Percentiles rank a stretch among this genome's conserved stretches.
phyloP scores from a whole-genome alignment of 2,329 filamentous ascomycete species.

The Cephalotrichum gorgonifer region DNA sequence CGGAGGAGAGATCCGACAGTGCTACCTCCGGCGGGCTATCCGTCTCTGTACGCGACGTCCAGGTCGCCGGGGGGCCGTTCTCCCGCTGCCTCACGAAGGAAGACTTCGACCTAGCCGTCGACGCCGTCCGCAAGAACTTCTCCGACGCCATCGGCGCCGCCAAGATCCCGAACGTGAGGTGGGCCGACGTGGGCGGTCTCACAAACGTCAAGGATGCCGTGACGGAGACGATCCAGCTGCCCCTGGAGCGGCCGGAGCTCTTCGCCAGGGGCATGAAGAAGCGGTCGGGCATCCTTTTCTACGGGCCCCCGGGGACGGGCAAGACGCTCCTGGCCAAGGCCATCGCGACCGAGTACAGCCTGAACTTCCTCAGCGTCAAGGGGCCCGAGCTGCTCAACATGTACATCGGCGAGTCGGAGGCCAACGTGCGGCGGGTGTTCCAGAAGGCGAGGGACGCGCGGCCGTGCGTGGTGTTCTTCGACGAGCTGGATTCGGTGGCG shows the following conservation, averaged over 20 bases:
- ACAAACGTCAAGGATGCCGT: conserved; percentile 95
- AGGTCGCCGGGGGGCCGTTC: conserved; percentile 73
- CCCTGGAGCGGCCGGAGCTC: conserved; percentile 80
- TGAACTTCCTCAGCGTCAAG: conserved; percentile 93
- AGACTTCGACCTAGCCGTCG: conserved; percentile 89
- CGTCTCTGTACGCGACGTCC: conserved; percentile 70
- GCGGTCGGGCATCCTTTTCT: conserved; percentile 84
- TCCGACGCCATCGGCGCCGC: conserved; percentile 94
- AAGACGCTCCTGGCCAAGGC: conserved; percentile 91
- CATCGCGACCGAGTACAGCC: conserved; percentile 84
- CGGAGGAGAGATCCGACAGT: conserved; percentile 26
- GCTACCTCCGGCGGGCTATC: conserved; percentile 20
- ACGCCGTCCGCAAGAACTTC: conserved; percentile 94
- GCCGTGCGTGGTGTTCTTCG: conserved; percentile 88
- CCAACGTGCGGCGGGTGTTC: conserved; percentile 82
- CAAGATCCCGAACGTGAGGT: conserved; percentile 94
- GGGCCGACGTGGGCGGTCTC: conserved; percentile 91
- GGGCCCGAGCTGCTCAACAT: conserved; percentile 87
- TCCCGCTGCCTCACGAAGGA: conserved; percentile 68
- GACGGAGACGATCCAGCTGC: conserved; percentile 90
- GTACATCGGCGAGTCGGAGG: conserved; percentile 93
- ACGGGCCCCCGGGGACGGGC: conserved; percentile 81
- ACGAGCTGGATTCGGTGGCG: conserved; percentile 85
- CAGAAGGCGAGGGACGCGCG: conserved; percentile 76
- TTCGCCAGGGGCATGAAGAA: conserved; percentile 99